Conservation (phyloP, 306 rosid species). For the Calophaca sinica region DNA sequence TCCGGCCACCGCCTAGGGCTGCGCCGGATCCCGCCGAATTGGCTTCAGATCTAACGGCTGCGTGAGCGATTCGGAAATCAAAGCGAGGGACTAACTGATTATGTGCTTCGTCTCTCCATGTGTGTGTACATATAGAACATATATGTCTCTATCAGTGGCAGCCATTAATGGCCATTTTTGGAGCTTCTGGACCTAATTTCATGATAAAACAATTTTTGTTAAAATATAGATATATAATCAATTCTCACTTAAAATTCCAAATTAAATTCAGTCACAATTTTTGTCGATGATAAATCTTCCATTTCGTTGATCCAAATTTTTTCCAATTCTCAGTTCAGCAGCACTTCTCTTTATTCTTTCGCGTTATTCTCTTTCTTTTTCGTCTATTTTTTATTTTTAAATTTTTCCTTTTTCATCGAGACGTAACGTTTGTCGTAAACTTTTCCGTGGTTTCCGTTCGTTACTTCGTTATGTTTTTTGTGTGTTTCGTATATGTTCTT, state of each 20-base stretch:
- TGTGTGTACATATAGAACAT: conserved; percentile 45
- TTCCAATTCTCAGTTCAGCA: not conserved
- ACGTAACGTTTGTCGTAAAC: not conserved
- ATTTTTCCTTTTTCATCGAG: not conserved
- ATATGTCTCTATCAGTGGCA: conserved; percentile 43
- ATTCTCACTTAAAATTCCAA: conserved; percentile 8
- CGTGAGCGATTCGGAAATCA: conserved; percentile 29
- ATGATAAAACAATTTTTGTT: conserved; percentile 31
- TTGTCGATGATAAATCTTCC: not conserved
- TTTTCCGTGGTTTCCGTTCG: not conserved
- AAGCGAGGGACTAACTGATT: conserved; percentile 35
- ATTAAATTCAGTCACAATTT: conserved; percentile 22
- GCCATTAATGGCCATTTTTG: conserved; percentile 56
- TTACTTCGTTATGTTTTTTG: not conserved
- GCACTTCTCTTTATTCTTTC: not conserved
- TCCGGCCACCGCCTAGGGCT: conserved; percentile 20
- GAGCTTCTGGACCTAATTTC: conserved; percentile 55
- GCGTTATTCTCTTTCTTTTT: not conserved
- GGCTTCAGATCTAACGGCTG: conserved; percentile 45
- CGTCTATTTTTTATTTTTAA: not conserved
- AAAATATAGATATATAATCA: not conserved
- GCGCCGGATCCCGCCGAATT: conserved; percentile 27
- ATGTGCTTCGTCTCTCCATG: conserved; percentile 29
- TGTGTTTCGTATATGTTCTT: conserved; percentile 14
- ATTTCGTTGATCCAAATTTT: not conserved